Conservation (phyloP, 2,329 filamentous ascomycete species). For the Periconia sp. region DNA sequence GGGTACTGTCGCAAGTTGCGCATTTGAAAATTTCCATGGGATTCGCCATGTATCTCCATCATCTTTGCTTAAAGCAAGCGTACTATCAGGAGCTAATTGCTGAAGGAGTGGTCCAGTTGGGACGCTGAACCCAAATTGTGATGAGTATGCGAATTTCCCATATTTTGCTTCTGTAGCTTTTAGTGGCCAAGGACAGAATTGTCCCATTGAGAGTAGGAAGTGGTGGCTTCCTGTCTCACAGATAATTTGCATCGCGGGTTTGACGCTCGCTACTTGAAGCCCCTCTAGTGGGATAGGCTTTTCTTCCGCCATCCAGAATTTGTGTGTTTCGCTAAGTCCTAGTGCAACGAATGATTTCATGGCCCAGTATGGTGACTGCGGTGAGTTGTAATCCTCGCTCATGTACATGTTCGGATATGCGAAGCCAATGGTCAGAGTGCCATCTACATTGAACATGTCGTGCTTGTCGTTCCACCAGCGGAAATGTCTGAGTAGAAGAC, state of each 20-base stretch:
- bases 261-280: slow-evolving; percentile 11
- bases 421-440: slow-evolving; percentile 58
- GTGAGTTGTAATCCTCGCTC: slow-evolving; percentile 64
- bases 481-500: slow-evolving; percentile 57
- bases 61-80: slow-evolving; percentile 46
- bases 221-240: slow-evolving; percentile 47
- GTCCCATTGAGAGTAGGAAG: slow-evolving; percentile 37
- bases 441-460: slow-evolving; percentile 57
- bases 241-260: slow-evolving; percentile 53
- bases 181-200: slow-evolving; percentile 44
- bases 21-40: slow-evolving; percentile 37
- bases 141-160: slow-evolving; percentile 44
- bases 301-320: slow-evolving; percentile 56
- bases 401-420: slow-evolving; percentile 60
- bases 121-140: slow-evolving; percentile 46
- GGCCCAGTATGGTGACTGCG: slow-evolving; percentile 62
- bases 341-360: slow-evolving; percentile 58
- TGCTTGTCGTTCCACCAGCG: slow-evolving; percentile 54
- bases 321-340: slow-evolving; percentile 41
- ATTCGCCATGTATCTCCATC: slow-evolving; percentile 48
- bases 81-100: slow-evolving; percentile 51
- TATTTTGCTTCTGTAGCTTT: slow-evolving; percentile 46
- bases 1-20: slow-evolving; percentile 10
- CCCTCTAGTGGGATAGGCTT: slow-evolving; percentile 35
- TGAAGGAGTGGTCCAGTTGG: slow-evolving; percentile 47